Evolutionary conservation across 331 rosid genomes (phyloP).

Genomic region (Prunus yedoensis): DNA sequence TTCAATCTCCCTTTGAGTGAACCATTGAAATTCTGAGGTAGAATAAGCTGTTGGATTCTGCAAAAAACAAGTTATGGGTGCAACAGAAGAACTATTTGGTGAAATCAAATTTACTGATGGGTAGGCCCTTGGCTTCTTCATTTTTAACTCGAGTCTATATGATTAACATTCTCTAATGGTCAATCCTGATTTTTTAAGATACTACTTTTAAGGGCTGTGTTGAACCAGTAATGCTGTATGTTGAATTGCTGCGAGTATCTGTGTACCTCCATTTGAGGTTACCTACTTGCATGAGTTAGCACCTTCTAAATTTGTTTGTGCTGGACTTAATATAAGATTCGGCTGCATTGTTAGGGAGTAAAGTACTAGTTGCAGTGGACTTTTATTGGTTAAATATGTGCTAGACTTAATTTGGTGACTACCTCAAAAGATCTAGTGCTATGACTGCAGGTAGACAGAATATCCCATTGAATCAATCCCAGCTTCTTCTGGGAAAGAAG

Average conservation of each 20-base stretch:
- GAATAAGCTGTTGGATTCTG: background rate
- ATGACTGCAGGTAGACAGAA: constrained; percentile 45
- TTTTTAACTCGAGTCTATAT: background rate
- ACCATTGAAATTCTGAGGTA: background rate
- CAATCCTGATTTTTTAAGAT: background rate
- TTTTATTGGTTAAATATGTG: constrained; percentile 1
- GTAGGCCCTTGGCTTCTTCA: background rate
- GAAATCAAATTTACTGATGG: background rate
- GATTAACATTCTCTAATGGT: background rate
- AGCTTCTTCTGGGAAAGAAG: constrained; percentile 46
- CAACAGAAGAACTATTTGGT: background rate
- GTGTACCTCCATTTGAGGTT: background rate
- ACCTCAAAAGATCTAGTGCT: constrained; percentile 24
- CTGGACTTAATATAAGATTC: background rate
- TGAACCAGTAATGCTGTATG: background rate
- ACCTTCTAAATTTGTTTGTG: background rate
- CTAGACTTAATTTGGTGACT: background rate
- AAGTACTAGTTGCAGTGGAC: background rate
- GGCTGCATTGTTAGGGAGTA: background rate
- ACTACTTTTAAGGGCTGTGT: background rate
- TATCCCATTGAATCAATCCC: constrained; percentile 43
- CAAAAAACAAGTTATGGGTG: background rate
- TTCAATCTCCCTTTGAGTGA: background rate
- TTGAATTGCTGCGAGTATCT: background rate
- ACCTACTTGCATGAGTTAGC: background rate